Base-by-base conservation (phyloP, 202 grass and related monocot genomes). In the Elaeis oleifera region DNA sequence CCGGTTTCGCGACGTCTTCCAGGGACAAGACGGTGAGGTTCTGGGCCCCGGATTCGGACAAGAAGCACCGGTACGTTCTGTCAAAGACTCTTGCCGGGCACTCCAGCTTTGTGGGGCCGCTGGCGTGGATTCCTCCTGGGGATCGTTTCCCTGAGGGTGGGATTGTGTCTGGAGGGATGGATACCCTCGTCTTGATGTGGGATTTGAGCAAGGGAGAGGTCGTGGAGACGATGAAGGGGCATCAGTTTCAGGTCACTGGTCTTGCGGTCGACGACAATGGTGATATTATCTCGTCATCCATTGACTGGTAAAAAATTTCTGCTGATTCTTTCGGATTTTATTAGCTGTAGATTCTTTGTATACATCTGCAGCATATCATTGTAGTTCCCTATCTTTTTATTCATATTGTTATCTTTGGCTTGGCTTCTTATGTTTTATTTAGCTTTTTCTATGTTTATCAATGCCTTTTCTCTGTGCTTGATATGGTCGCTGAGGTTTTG, bases 141-240 rank as follows among this genome's bases (percentile, higher is more conserved):
- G 88, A 92, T 26, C 69, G 54, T 4, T 86, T 89, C 59, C 61
- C 81, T 27, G 80, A 92, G 82, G 94, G 94, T 53, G 88, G 71
- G 17, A 67, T 97, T 50, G 82, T 89, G 51, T 97, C 94, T 7
- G 88, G 94, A 51, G 94, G 88, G 49, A 89, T 97, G 94, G 85
- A 97, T 52, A 89, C 88, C 0, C 31, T 86, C 1, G 69, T 97
- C 49, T 48, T 97, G 61, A 61, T 89, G 24, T 97, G 85, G 84
- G 85, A 92, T 69, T 54, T 92, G 67, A 68, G 17, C 0, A 97
- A 19, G 60, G 94, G 85, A 75, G 88, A 89, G 70, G 58, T 84
- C 21, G 69, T 50, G 13, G 75, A 86, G 66, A 97, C 65, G 59
- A 82, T 92, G 94, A 89, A 56, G 61, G 94, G 88, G 0, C 88